Evolutionary conservation across 2,329 filamentous ascomycete genomes (phyloP).

Genomic region (Ceratocystis cubensis): DNA sequence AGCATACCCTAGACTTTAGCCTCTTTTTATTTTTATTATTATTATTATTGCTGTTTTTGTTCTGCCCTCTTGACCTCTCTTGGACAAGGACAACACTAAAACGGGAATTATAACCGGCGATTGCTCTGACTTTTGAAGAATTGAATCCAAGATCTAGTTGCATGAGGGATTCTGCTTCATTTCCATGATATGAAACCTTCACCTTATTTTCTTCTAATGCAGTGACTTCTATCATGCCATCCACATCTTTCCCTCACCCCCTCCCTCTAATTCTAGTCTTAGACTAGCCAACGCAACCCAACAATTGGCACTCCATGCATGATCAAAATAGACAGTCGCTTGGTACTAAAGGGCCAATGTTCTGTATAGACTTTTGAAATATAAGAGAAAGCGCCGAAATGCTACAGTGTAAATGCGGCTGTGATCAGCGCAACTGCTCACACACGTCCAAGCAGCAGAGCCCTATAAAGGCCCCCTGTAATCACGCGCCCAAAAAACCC

Average conservation of each 20-base stretch:
- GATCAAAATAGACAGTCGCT: too few species aligned
- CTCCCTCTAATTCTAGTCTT: too few species aligned
- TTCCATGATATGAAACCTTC: neutral
- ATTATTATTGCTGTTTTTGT: too few species aligned
- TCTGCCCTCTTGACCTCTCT: neutral
- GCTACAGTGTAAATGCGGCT: neutral
- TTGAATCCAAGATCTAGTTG: neutral
- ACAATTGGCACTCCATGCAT: too few species aligned
- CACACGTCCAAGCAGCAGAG: neutral
- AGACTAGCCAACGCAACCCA: too few species aligned
- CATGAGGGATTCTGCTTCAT: conserved; percentile 9
- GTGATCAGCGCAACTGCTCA: neutral
- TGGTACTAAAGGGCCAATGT: too few species aligned
- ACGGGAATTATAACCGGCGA: neutral
- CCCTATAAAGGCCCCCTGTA: neutral
- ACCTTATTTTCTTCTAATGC: neutral
- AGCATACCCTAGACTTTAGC: too few species aligned
- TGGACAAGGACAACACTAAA: neutral
- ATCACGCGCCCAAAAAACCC: neutral
- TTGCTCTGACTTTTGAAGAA: conserved; percentile 1
- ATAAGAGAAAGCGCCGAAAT: neutral
- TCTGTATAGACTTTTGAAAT: too few species aligned
- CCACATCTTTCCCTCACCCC: neutral
- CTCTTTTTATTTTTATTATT: too few species aligned
- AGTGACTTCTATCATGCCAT: neutral